Evolutionary conservation across 192 early-diverging fungal genomes (phyloP).

Genomic region (Coemansia sp.): DNA sequence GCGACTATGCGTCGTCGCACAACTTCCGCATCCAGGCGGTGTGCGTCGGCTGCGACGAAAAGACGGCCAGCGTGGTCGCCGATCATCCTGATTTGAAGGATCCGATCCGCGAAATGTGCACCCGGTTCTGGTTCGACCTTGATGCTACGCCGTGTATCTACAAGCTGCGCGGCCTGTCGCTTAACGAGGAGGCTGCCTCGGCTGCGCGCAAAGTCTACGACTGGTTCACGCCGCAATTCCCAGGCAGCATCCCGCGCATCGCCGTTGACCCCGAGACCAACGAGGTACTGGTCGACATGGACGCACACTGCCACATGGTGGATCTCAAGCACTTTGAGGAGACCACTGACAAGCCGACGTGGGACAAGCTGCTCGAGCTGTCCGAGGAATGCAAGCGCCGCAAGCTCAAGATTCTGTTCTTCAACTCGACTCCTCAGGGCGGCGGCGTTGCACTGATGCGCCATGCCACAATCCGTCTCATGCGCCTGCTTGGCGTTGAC

Average conservation of each 20-base stretch:
- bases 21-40: slow-evolving; percentile 69
- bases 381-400: slow-evolving; percentile 56
- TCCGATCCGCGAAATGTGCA: slow-evolving; percentile 47
- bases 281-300: slow-evolving; percentile 73
- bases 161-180: slow-evolving; percentile 58
- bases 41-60: slow-evolving; percentile 59
- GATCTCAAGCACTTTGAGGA: slow-evolving; percentile 64
- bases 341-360: slow-evolving; percentile 65
- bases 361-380: slow-evolving; percentile 63
- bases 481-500: slow-evolving; percentile 65
- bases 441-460: slow-evolving; percentile 90
- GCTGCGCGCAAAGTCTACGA: slow-evolving; percentile 72
- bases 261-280: slow-evolving; percentile 61
- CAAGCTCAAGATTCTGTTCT: slow-evolving; percentile 66
- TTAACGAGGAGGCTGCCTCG: slow-evolving; percentile 70
- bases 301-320: slow-evolving; percentile 66
- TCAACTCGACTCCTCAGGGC: slow-evolving; percentile 83
- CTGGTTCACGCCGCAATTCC: slow-evolving; percentile 69
- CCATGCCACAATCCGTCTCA: slow-evolving; percentile 73
- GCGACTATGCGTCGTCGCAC: slow-evolving; percentile 57
- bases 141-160: slow-evolving; percentile 75
- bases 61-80: slow-evolving; percentile 41
- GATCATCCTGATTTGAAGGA: slow-evolving; percentile 47
- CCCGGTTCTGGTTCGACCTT: slow-evolving; percentile 68
- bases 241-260: slow-evolving; percentile 74